phyloP scores from a whole-genome alignment of 768 basidiomycete genomes.

The Tulasnella sp. region DNA sequence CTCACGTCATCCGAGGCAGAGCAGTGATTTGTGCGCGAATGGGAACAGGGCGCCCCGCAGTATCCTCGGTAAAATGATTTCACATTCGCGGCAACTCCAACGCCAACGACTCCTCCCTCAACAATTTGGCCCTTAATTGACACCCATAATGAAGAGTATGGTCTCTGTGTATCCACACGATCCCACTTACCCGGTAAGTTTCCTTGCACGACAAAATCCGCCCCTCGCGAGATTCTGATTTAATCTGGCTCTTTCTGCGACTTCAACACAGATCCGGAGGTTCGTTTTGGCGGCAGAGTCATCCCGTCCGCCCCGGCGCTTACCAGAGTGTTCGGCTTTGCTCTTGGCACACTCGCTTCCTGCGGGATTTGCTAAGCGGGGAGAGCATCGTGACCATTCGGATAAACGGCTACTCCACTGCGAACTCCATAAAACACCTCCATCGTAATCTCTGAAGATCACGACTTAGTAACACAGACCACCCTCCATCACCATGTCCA shows the following conservation, averaged over 20 bases:
- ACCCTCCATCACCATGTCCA: conserved; percentile 8
- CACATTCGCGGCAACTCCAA: no score
- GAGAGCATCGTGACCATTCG: background rate
- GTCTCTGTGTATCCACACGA: no score
- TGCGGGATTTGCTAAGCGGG: background rate
- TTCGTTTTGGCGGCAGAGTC: background rate
- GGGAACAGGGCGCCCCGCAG: no score
- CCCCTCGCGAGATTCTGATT: no score
- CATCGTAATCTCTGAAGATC: background rate
- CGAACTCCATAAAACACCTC: background rate
- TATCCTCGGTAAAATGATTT: background rate
- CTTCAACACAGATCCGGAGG: background rate
- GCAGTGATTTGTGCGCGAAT: background rate
- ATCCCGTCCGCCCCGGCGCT: background rate
- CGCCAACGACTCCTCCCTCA: no score
- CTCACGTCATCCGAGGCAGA: background rate
- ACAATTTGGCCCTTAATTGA: no score
- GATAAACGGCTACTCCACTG: background rate
- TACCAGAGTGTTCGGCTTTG: background rate
- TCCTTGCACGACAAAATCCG: no score
- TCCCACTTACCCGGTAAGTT: no score
- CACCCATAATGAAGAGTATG: no score
- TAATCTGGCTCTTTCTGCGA: no score
- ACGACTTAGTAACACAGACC: background rate
- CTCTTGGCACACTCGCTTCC: background rate